phyloP scores from a whole-genome alignment of 768 basidiomycete genomes.

The Tulasnella sp. region DNA sequence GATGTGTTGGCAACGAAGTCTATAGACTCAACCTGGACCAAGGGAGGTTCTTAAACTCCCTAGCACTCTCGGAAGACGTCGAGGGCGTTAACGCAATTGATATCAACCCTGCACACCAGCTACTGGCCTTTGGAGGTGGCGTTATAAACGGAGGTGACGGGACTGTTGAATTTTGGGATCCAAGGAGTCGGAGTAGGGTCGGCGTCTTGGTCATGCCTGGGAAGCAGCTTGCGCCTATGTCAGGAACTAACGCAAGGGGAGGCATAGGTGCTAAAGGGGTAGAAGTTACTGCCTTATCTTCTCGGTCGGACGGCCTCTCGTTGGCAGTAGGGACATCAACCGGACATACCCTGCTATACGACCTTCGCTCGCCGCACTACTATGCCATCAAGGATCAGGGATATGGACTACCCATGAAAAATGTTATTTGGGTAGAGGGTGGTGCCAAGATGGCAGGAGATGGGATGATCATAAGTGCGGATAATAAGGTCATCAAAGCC shows the following conservation, averaged over 20 bases:
- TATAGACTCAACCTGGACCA: slow-evolving; percentile 94
- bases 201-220: slow-evolving; percentile 63
- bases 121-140: slow-evolving; percentile 85
- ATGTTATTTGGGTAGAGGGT: slow-evolving; percentile 84
- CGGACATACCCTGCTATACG: slow-evolving; percentile 91
- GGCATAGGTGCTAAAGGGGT: slow-evolving; percentile 38
- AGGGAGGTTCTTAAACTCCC: slow-evolving; percentile 84
- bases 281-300: slow-evolving; percentile 79
- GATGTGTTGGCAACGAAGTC: slow-evolving; percentile 80
- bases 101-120: slow-evolving; percentile 87
- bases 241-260: slow-evolving; percentile 40
- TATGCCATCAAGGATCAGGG: slow-evolving; percentile 95
- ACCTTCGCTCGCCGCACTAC: slow-evolving; percentile 77
- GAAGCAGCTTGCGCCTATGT: slow-evolving; percentile 41
- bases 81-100: slow-evolving; percentile 87
- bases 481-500: slow-evolving; percentile 95
- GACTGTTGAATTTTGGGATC: slow-evolving; percentile 95
- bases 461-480: slow-evolving; percentile 84
- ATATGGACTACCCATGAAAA: slow-evolving; percentile 85
- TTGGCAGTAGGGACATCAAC: slow-evolving; percentile 94
- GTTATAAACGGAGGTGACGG: slow-evolving; percentile 51
- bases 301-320: slow-evolving; percentile 82
- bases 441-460: slow-evolving; percentile 76
- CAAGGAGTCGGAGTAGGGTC: slow-evolving; percentile 70
- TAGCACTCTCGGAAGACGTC: slow-evolving; percentile 58